Percentiles rank a stretch among this genome's conserved stretches.
Conservation (phyloP, 2,329 filamentous ascomycete species). For the Bretziella fagacearum region DNA sequence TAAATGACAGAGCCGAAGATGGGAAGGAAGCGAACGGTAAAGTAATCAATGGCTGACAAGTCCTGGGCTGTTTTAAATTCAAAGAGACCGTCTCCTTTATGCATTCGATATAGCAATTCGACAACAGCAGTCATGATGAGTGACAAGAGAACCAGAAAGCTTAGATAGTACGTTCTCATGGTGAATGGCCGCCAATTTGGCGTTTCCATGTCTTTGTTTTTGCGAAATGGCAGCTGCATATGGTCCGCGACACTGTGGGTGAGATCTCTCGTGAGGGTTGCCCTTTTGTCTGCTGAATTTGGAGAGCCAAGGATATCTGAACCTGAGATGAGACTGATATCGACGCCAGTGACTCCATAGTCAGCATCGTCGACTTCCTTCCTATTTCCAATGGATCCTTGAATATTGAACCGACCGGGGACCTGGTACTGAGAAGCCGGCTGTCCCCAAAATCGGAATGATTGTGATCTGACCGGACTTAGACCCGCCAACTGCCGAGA, state of each 20-base stretch:
- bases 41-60: conserved; percentile 36
- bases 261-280: neutral
- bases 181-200: conserved; percentile 51
- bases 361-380: neutral
- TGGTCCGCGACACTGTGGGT: neutral
- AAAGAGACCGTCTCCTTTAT: conserved; percentile 26
- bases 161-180: conserved; percentile 46
- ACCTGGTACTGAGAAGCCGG: neutral
- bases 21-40: conserved; percentile 46
- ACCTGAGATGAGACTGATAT: conserved; percentile 33
- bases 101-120: conserved; percentile 36
- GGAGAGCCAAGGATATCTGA: conserved; percentile 17
- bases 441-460: neutral
- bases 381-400: neutral
- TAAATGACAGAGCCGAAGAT: conserved; percentile 44
- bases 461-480: neutral
- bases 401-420: neutral
- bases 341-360: neutral
- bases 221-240: neutral
- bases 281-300: neutral
- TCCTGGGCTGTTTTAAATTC: conserved; percentile 33
- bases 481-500: neutral
- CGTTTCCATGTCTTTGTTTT: neutral
- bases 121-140: conserved; percentile 32
- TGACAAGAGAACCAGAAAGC: conserved; percentile 36